Conservation (phyloP, 2,329 filamentous ascomycete species). For the Pseudopithomyces chartarum region DNA sequence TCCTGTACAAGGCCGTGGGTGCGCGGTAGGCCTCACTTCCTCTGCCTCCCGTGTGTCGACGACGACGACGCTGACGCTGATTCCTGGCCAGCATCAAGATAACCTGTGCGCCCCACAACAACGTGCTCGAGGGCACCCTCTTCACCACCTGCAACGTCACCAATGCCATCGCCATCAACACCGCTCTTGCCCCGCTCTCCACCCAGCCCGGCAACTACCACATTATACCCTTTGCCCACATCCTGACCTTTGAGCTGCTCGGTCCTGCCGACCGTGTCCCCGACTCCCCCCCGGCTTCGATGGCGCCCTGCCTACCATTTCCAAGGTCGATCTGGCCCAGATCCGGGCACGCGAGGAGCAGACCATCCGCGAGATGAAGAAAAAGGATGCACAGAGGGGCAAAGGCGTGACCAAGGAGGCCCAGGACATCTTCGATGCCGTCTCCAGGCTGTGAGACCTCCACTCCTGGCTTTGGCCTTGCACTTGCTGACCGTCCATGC, state of each 20-base stretch:
- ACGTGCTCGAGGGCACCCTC: constrained; percentile 64
- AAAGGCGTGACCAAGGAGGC: constrained; percentile 66
- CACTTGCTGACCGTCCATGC: not conserved
- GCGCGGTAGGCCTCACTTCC: constrained; percentile 56
- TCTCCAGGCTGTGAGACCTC: constrained; percentile 59
- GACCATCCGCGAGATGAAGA: constrained; percentile 61
- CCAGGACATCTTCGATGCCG: constrained; percentile 67
- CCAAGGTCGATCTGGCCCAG: constrained; percentile 59
- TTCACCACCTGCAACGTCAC: constrained; percentile 66
- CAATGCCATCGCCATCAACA: constrained; percentile 66
- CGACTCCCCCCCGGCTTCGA: constrained; percentile 51
- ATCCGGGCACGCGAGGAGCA: constrained; percentile 61
- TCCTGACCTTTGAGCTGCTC: constrained; percentile 62
- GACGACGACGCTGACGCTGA: constrained; percentile 16
- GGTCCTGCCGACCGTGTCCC: constrained; percentile 40
- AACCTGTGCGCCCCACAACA: constrained; percentile 58
- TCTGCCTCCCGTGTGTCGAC: not conserved
- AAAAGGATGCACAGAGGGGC: constrained; percentile 61
- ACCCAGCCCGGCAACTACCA: constrained; percentile 60
- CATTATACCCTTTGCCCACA: constrained; percentile 64
- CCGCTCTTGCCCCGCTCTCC: constrained; percentile 48
- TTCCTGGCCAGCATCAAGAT: constrained; percentile 58
- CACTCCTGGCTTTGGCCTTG: not conserved
- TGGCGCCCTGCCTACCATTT: constrained; percentile 50
- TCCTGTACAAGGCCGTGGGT: constrained; percentile 64